Evolutionary conservation across 176 grass and related monocot species (phyloP).

Genomic region (Cocos nucifera): DNA sequence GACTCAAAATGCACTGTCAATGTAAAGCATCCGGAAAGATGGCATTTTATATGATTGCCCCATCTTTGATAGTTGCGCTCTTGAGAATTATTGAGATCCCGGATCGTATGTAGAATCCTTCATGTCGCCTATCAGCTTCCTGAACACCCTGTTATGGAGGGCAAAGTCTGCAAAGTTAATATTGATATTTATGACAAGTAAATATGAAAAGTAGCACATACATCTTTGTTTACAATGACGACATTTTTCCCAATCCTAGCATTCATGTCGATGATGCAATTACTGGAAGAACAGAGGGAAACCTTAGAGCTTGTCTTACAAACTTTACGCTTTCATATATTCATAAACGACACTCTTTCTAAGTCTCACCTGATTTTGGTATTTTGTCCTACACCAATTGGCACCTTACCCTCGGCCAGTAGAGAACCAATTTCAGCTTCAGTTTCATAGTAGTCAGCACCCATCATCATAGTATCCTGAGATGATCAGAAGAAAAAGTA

Average conservation of each 20-base stretch:
- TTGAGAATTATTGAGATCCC: conserved; percentile 47
- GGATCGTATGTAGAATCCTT: conserved; percentile 63
- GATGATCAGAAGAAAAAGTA: no score
- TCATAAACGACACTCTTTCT: background rate
- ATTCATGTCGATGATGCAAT: conserved; percentile 82
- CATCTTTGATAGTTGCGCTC: conserved; percentile 62
- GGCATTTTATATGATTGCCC: conserved; percentile 31
- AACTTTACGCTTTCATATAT: no score
- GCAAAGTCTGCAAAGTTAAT: background rate
- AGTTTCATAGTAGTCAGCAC: conserved; percentile 51
- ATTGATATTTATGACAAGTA: background rate
- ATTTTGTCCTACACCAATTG: conserved; percentile 57
- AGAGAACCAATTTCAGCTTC: conserved; percentile 41
- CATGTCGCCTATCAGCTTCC: conserved; percentile 42
- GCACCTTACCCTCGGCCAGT: conserved; percentile 39
- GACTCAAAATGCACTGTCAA: no score
- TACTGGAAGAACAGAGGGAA: conserved; percentile 25
- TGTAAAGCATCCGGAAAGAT: background rate
- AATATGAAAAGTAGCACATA: background rate
- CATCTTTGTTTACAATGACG: conserved; percentile 41
- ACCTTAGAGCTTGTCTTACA: background rate
- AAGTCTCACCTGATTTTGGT: conserved; percentile 54
- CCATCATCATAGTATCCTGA: conserved; percentile 84
- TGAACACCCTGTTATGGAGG: conserved; percentile 42
- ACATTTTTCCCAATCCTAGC: conserved; percentile 59